Evolutionary conservation across 2,329 filamentous ascomycete species (phyloP).

Genomic region (Claviceps purpurea): DNA sequence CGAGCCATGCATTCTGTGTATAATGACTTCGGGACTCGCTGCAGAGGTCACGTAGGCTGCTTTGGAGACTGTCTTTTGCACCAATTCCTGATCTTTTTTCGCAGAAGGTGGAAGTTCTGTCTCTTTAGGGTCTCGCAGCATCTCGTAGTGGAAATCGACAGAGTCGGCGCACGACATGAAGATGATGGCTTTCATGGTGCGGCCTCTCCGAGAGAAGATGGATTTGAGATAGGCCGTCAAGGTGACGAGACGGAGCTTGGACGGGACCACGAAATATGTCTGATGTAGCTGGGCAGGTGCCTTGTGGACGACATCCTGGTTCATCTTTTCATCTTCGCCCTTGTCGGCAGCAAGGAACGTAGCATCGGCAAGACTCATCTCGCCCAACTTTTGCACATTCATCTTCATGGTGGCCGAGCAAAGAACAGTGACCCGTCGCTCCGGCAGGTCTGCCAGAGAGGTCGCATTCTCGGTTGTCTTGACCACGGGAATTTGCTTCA

Average conservation of each 20-base stretch:
- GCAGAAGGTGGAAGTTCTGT: slow-evolving; percentile 14
- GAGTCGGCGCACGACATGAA: slow-evolving; percentile 96
- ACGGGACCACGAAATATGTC: slow-evolving; percentile 72
- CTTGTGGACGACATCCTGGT: slow-evolving; percentile 45
- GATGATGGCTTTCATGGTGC: slow-evolving; percentile 91
- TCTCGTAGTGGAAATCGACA: slow-evolving; percentile 89
- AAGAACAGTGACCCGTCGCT: slow-evolving; percentile 70
- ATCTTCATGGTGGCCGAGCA: slow-evolving; percentile 98
- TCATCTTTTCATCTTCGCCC: slow-evolving; percentile 30
- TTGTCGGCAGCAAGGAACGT: slow-evolving; percentile 65
- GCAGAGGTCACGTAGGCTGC: slow-evolving; percentile 61
- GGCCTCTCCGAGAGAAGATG: slow-evolving; percentile 75
- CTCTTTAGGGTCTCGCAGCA: slow-evolving; percentile 42
- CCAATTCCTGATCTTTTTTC: slow-evolving; percentile 21
- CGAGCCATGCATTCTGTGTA: slow-evolving; percentile 86
- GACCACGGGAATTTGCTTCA: slow-evolving; percentile 51
- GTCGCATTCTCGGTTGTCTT: slow-evolving; percentile 46
- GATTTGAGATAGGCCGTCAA: slow-evolving; percentile 74
- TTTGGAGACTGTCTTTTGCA: slow-evolving; percentile 50
- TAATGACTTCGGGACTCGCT: slow-evolving; percentile 57
- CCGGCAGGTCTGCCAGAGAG: slow-evolving; percentile 51
- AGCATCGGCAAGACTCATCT: slow-evolving; percentile 90
- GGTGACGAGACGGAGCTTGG: slow-evolving; percentile 83
- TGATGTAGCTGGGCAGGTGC: slow-evolving; percentile 92
- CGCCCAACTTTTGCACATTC: slow-evolving; percentile 84